Conservation (phyloP, 192 early-diverging fungal species). For the Dissophora globulifera region DNA sequence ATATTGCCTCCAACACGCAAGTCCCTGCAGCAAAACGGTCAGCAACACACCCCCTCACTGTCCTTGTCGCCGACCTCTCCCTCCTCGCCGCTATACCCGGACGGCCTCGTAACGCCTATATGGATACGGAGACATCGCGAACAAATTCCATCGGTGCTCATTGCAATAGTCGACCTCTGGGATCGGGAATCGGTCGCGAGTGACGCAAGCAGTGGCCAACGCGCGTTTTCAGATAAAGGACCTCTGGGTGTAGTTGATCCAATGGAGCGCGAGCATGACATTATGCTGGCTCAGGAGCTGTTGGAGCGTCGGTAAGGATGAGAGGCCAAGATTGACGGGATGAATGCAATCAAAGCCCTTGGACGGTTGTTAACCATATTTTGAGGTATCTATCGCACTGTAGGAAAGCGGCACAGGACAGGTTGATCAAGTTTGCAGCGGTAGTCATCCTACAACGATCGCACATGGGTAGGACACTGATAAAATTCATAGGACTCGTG, state of each 20-base stretch:
- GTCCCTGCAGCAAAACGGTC: slow-evolving; percentile 39
- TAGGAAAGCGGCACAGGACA: slow-evolving; percentile 71
- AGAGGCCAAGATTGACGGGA: no score
- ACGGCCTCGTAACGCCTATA: slow-evolving; percentile 79
- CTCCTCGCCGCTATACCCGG: slow-evolving; percentile 80
- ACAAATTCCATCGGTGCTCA: slow-evolving; percentile 69
- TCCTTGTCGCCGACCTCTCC: slow-evolving; percentile 74
- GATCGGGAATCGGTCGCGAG: slow-evolving; percentile 51
- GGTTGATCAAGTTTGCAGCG: slow-evolving; percentile 77
- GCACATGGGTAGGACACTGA: slow-evolving; percentile 60
- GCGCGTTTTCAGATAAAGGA: slow-evolving; percentile 37
- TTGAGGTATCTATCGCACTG: neutral
- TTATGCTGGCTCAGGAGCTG: slow-evolving; percentile 68
- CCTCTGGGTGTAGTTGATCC: slow-evolving; percentile 58
- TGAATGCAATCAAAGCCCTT: neutral
- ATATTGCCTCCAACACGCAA: slow-evolving; percentile 42
- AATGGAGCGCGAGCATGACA: slow-evolving; percentile 72
- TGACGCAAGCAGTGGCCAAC: slow-evolving; percentile 9
- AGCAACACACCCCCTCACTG: slow-evolving; percentile 46
- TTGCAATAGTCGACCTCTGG: slow-evolving; percentile 77
- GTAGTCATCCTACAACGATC: slow-evolving; percentile 70
- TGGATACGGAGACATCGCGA: slow-evolving; percentile 78
- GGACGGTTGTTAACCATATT: neutral
- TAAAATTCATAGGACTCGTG: no score
- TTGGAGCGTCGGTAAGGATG: slow-evolving; percentile 73